These are phyloP conservation scores for Trichoderma oligosporum DNA, from an alignment of 2,329 filamentous ascomycete species.

Conservation along the genomic window DNA sequence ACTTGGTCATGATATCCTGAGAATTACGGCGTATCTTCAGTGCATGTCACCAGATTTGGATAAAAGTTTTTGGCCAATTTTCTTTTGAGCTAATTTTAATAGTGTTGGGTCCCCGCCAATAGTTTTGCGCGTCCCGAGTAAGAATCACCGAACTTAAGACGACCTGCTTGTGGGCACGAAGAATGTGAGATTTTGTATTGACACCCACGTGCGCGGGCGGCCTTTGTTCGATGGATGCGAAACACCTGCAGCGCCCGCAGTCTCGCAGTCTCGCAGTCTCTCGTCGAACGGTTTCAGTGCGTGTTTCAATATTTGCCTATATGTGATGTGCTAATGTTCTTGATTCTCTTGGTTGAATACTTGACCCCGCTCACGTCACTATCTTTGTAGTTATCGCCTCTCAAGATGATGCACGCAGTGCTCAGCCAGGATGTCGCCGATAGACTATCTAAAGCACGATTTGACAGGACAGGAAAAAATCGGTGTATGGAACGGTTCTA, in stretches of 20 bases:
- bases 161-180: background rate
- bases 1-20: background rate
- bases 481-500: background rate
- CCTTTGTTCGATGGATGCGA: background rate
- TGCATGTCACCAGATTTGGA: too few species aligned
- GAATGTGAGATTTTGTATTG: background rate
- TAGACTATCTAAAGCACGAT: background rate
- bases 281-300: background rate
- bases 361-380: background rate
- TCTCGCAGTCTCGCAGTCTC: background rate
- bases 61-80: too few species aligned
- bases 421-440: background rate
- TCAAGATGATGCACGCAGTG: background rate
- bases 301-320: background rate
- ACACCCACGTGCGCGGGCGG: constrained; percentile 14
- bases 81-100: background rate
- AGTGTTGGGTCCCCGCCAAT: background rate
- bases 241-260: background rate
- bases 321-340: background rate
- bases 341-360: background rate
- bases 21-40: too few species aligned
- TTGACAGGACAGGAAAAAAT: background rate
- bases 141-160: background rate
- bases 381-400: background rate
- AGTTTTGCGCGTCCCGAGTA: background rate